Conservation (phyloP, 2,329 filamentous ascomycete species). For the Aspergillus puulaauensis region DNA sequence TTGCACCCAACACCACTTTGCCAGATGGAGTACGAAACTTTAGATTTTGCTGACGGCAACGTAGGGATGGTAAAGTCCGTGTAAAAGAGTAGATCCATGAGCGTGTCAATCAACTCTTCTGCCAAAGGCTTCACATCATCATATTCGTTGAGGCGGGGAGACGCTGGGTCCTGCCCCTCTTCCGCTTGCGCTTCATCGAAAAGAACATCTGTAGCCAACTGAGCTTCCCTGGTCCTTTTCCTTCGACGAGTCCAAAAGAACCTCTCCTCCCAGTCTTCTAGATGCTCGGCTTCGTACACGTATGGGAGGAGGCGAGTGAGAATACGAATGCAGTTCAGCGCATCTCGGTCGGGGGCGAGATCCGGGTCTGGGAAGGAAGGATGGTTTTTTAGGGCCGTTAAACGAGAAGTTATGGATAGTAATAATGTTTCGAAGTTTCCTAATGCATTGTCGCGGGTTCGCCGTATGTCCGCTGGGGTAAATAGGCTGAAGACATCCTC, state of each 20-base stretch:
- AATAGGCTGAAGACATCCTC: conserved; percentile 98
- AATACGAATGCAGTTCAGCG: conserved; percentile 92
- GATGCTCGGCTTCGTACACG: conserved; percentile 81
- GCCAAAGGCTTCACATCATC: conserved; percentile 84
- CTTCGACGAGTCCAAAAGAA: conserved; percentile 86
- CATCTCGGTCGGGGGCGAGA: conserved; percentile 77
- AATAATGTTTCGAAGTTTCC: conserved; percentile 89
- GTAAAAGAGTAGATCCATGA: conserved; percentile 88
- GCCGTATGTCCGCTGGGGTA: conserved; percentile 81
- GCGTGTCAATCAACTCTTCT: conserved; percentile 87
- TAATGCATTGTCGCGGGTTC: conserved; percentile 79
- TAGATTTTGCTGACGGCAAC: conserved; percentile 68
- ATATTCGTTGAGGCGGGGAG: conserved; percentile 59
- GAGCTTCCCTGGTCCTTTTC: conserved; percentile 67
- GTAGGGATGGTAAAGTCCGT: conserved; percentile 82
- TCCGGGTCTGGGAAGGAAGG: conserved; percentile 87
- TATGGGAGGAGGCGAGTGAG: conserved; percentile 88
- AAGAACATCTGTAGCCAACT: conserved; percentile 71
- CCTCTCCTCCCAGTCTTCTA: conserved; percentile 82
- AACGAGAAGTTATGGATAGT: conserved; percentile 75
- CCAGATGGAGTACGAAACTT: conserved; percentile 94
- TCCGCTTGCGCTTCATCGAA: conserved; percentile 72
- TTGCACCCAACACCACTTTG: conserved; percentile 97
- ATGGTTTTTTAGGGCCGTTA: conserved; percentile 81
- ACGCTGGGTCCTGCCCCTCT: conserved; percentile 49